Evolutionary conservation across 495 filamentous ascomycete genomes (phyloP), one percentile per base, ranked within the genome.

Genomic region (Trypethelium eluteriae): DNA sequence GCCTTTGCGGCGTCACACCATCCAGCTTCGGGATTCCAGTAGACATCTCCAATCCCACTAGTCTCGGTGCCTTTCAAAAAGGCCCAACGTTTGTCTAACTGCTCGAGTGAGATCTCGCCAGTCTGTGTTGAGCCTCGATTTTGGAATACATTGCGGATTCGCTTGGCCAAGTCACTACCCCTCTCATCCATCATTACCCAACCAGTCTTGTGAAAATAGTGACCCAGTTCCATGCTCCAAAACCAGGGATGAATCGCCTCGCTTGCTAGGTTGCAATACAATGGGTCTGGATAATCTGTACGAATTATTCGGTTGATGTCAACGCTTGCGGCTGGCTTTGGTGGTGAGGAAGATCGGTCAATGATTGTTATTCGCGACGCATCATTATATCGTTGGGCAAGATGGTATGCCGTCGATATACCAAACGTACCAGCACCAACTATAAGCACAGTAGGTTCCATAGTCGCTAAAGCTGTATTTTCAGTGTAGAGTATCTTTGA

Each of bases 261-360:
- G 18, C 86, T 75, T 18, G 81, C 86, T 11, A 88, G 77, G 59
- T 76, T 66, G 67, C 78, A 81, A 77, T 89, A 89, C 39, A 83
- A 70, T 16, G 78, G 73, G 69, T 86, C 80, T 41, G 77, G 74
- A 74, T 89, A 90, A 71, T 89, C 87, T 64, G 85, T 80, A 70
- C 87, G 85, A 25, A 89, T 74, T 16, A 88, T 83, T 69, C 88
- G 88, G 71, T 88, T 88, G 79, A 83, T 84, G 74, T 89, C 86
- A 78, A 82, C 83, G 1, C 86, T 87, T 35, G 86, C 86, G 46
- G 64, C 64, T 34, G 64, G 64, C 46, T 65, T 65, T 0, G 64
- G 64, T 18, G 64, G 64, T 18, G 25, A 36, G n/a, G 39, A 18
- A 18, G 46, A 46, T 32, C 44, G 18, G 32, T 65, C 64, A 56